These are phyloP conservation scores for Rhododendron molle DNA, from an alignment of 148 eudicot species.

Conservation along the genomic window DNA sequence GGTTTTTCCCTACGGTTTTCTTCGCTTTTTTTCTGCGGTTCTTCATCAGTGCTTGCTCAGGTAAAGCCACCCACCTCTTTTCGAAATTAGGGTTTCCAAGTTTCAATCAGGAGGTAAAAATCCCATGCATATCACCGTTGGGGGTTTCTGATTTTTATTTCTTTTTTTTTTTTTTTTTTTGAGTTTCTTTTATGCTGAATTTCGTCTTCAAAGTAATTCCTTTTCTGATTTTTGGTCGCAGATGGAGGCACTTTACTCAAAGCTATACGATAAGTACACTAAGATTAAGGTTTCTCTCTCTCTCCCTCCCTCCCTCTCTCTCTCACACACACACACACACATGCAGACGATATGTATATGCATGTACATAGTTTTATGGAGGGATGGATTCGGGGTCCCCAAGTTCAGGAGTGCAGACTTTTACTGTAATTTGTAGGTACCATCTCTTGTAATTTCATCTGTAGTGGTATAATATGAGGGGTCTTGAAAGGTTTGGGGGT, in stretches of 20 bases:
- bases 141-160: too few relatives aligned
- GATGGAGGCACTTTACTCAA: conserved; percentile 73
- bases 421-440: neutral
- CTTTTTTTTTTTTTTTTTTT: too few relatives aligned
- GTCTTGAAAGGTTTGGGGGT: neutral
- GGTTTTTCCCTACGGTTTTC: neutral
- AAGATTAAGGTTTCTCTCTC: conserved; percentile 51
- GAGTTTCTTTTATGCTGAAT: neutral
- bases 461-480: neutral
- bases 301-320: conserved; percentile 8
- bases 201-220: neutral
- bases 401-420: neutral
- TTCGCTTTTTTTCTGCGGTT: neutral
- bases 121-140: too few relatives aligned
- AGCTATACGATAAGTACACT: conserved; percentile 38
- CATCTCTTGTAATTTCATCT: neutral
- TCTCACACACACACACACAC: neutral
- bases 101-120: neutral
- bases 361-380: neutral
- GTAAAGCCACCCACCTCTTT: neutral
- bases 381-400: neutral
- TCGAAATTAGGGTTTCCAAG: neutral
- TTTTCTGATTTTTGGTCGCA: conserved; percentile 13
- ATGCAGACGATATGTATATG: neutral
- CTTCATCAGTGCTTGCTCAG: neutral